A percentile compares a stretch with the other conserved stretches of the same genome.
phyloP scores from a whole-genome alignment of 2,329 filamentous ascomycete species.

The Colletotrichum sp. region DNA sequence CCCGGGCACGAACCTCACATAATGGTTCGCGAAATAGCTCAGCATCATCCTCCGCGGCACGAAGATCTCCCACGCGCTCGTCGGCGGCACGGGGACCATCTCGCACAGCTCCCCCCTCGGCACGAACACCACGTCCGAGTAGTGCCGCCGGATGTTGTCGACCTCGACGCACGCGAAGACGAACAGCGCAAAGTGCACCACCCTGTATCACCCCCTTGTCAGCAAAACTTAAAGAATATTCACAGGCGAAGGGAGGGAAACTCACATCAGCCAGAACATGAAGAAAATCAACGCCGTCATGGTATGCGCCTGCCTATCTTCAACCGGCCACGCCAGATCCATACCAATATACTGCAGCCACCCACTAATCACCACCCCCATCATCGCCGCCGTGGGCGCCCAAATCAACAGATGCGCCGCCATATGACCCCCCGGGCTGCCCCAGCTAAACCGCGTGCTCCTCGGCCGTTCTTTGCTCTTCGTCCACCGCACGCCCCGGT shows the following conservation, averaged over 20 bases:
- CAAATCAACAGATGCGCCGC: conserved; percentile 13
- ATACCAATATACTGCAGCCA: neutral
- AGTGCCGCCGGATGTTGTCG: conserved; percentile 4
- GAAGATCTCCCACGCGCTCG: conserved; percentile 17
- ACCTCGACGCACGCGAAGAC: conserved; percentile 19
- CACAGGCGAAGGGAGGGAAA: neutral
- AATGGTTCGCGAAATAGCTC: conserved; percentile 20
- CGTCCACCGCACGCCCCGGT: conserved; percentile 6
- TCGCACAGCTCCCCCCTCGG: conserved; percentile 6
- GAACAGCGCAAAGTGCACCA: conserved; percentile 19
- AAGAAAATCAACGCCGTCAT: neutral
- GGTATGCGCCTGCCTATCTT: neutral
- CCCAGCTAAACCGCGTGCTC: conserved; percentile 11
- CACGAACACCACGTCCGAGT: conserved; percentile 19
- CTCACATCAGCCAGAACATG: conserved; percentile 13
- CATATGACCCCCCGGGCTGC: neutral
- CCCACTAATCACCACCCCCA: neutral
- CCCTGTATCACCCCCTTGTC: neutral
- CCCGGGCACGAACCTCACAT: conserved; percentile 16
- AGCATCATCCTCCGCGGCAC: conserved; percentile 7
- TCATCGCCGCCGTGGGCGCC: neutral
- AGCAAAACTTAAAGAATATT: neutral
- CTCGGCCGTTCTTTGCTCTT: neutral
- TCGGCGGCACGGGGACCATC: conserved; percentile 17
- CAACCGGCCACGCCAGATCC: neutral